phyloP scores from a whole-genome alignment of 2,329 filamentous ascomycete species.

The Sarocladiaceae sp. region DNA sequence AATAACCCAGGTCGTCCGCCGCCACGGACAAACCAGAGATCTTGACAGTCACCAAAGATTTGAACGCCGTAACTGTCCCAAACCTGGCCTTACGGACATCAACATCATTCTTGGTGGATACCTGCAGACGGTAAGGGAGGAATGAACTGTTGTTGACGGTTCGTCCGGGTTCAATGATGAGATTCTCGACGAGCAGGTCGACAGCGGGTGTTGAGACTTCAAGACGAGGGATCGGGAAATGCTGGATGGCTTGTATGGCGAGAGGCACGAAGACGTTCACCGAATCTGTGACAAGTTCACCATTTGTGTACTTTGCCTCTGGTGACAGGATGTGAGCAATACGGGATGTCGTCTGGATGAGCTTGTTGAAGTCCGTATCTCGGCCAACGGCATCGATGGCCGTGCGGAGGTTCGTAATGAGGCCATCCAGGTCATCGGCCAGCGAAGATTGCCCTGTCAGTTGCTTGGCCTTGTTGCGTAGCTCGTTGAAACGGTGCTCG shows the following conservation, averaged over 20 bases:
- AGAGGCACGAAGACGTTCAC: conserved; percentile 79
- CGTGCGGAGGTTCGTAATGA: conserved; percentile 64
- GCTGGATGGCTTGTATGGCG: conserved; percentile 73
- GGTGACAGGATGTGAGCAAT: conserved; percentile 69
- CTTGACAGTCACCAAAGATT: conserved; percentile 71
- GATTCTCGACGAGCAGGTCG: conserved; percentile 83
- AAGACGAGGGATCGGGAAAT: conserved; percentile 84
- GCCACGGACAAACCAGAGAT: conserved; percentile 78
- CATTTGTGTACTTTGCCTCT: conserved; percentile 58
- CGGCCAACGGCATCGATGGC: conserved; percentile 66
- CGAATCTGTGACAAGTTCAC: conserved; percentile 68
- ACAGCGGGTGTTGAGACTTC: conserved; percentile 80
- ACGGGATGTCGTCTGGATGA: conserved; percentile 62
- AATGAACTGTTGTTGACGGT: conserved; percentile 86
- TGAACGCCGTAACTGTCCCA: conserved; percentile 58
- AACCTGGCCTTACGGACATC: conserved; percentile 73
- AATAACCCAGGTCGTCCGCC: conserved; percentile 86
- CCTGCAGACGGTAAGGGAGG: conserved; percentile 75
- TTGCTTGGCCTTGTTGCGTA: conserved; percentile 55
- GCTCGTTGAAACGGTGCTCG: conserved; percentile 47
- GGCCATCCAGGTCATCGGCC: conserved; percentile 65
- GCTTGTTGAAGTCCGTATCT: conserved; percentile 67
- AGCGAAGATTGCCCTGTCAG: conserved; percentile 65
- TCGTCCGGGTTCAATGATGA: conserved; percentile 82
- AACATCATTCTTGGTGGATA: conserved; percentile 82